Conservation (phyloP, 2,329 filamentous ascomycete genomes). For the Epichloe scottii region DNA sequence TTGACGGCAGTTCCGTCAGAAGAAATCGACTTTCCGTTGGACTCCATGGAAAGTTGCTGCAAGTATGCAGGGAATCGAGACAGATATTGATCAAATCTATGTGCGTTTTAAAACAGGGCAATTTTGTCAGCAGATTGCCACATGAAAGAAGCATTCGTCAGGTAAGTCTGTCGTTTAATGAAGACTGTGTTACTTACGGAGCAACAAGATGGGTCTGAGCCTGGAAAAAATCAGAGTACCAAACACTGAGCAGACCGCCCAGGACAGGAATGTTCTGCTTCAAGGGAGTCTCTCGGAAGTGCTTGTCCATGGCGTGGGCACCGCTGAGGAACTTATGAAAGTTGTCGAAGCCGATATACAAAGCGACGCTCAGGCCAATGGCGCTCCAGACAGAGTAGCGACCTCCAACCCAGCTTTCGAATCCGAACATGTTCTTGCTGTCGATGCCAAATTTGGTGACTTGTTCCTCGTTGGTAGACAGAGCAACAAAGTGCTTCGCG, state of each 20-base stretch:
- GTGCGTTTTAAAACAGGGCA: constrained; percentile 3
- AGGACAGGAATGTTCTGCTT: constrained; percentile 92
- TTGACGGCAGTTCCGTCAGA: constrained; percentile 81
- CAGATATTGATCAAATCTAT: constrained; percentile 92
- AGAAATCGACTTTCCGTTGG: constrained; percentile 94
- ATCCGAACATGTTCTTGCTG: constrained; percentile 98
- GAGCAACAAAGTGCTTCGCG: constrained; percentile 96
- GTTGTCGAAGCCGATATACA: constrained; percentile 96
- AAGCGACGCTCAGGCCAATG: constrained; percentile 84
- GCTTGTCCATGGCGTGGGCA: constrained; percentile 95
- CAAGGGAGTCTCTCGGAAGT: constrained; percentile 84
- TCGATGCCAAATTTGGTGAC: constrained; percentile 99
- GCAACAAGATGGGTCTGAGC: constrained; percentile 95
- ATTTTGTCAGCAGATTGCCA: neutral
- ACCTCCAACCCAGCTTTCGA: constrained; percentile 96
- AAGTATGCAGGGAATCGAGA: constrained; percentile 98
- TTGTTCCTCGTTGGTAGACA: constrained; percentile 90
- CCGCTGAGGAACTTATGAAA: constrained; percentile 93
- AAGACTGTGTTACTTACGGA: constrained; percentile 47
- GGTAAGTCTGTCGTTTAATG: neutral
- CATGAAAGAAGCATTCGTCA: neutral
- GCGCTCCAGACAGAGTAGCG: constrained; percentile 99
- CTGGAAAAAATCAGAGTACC: constrained; percentile 98
- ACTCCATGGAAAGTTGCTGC: constrained; percentile 99
- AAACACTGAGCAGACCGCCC: constrained; percentile 87